Evolutionary conservation across 2,329 filamentous ascomycete genomes (phyloP).

Genomic region (Xylariales sp.): DNA sequence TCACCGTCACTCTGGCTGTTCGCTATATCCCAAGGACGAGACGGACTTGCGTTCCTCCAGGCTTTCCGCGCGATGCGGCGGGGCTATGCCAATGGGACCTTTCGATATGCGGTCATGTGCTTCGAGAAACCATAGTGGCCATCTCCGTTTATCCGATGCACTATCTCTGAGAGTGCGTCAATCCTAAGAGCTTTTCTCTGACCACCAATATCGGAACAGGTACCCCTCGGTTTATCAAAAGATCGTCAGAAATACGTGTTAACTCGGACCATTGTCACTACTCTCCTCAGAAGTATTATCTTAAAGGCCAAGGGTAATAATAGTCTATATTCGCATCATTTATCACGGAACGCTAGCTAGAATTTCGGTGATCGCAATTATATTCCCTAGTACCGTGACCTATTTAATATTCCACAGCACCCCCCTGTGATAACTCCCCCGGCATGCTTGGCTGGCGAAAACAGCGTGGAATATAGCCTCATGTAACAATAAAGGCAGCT

Average conservation of each 20-base stretch:
- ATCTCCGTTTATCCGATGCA: not conserved
- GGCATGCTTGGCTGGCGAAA: not conserved
- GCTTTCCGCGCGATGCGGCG: constrained; percentile 71
- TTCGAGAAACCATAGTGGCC: constrained; percentile 59
- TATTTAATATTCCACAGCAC: not conserved
- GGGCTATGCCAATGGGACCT: constrained; percentile 68
- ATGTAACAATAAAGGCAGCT: too few relatives aligned
- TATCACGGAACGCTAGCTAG: too few relatives aligned
- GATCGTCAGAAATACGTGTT: not conserved
- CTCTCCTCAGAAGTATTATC: not conserved
- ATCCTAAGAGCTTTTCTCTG: not conserved
- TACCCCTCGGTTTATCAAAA: not conserved
- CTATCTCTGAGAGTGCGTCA: not conserved
- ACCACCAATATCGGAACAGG: not conserved
- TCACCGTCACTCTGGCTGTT: constrained; percentile 71
- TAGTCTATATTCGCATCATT: not conserved
- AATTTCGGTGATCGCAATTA: not conserved
- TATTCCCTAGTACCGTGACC: not conserved
- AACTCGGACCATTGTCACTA: not conserved
- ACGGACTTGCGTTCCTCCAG: constrained; percentile 70
- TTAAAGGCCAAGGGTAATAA: not conserved
- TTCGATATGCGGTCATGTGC: constrained; percentile 68
- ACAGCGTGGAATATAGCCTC: not conserved
- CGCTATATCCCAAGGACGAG: constrained; percentile 68
- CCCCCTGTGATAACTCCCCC: not conserved